phyloP scores from a whole-genome alignment of 257 asterid species.

The Solanum neorickii region DNA sequence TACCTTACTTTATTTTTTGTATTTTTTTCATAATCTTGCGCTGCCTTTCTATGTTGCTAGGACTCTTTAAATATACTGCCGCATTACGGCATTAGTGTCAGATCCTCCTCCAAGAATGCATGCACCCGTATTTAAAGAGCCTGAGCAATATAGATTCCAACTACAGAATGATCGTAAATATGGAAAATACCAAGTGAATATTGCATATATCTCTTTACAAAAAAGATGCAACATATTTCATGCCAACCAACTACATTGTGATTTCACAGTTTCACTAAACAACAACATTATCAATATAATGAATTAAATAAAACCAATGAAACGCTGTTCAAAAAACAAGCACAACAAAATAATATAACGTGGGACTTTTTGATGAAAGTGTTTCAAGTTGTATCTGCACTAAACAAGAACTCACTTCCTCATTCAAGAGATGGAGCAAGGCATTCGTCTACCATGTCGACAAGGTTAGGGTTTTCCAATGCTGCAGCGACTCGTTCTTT shows the following conservation, averaged over 20 bases:
- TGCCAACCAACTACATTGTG: neutral
- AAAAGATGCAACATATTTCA: neutral
- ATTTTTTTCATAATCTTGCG: no score
- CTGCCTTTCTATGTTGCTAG: neutral
- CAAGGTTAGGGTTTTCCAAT: constrained; percentile 73
- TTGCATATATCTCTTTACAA: neutral
- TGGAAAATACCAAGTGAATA: neutral
- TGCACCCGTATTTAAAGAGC: neutral
- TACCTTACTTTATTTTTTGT: no score
- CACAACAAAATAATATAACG: neutral
- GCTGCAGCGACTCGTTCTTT: constrained; percentile 97
- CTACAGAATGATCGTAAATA: neutral
- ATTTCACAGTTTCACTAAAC: neutral
- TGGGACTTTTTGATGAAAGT: neutral
- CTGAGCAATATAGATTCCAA: neutral
- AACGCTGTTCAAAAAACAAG: neutral
- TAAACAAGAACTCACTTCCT: constrained; percentile 1
- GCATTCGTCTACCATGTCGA: constrained; percentile 76
- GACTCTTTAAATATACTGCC: neutral
- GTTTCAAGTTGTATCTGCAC: neutral
- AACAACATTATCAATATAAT: neutral
- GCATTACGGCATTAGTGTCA: neutral
- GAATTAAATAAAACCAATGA: neutral
- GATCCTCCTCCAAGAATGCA: neutral
- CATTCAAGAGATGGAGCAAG: constrained; percentile 62